Evolutionary conservation across 2,329 filamentous ascomycete species (phyloP), one percentile per base, ranked within the genome.

Genomic region (Aspergillus melleus): DNA sequence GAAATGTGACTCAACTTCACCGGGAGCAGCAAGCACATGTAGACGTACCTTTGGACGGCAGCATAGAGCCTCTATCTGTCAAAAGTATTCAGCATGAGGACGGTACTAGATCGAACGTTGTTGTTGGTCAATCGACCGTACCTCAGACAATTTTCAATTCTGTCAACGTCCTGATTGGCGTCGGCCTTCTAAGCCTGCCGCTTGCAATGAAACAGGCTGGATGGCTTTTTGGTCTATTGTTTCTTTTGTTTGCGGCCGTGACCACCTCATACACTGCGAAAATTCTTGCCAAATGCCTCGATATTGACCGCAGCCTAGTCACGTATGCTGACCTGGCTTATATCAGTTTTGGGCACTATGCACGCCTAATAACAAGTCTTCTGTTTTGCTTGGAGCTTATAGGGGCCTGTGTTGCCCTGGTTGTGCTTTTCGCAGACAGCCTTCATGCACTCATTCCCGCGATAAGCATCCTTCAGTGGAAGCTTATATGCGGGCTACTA

Each of bases 141-240:
- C 92, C 92, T 0, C 94, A 98, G 79, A 98, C 94, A 6, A 85
- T 97, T 63, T 96, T 98, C 82, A 99, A 99, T 77, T 96, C 92
- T 3, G 94, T 94, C 73, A 96, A 96, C 66, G 91, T 96, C 54
- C 80, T 97, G 60, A 94, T 97, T 62, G 93, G 93, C 16, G 89
- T 99, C 30, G 94, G 94, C 0, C 80, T 99, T 30, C 83, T 99
- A 54, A 96, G 91, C 75, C 80, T 99, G 56, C 95, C 94, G 6
- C 84, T 98, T 71, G 94, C 91, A 6, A 81, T 98, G 69, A 91
- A 88, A 69, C 92, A 96, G 74, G 88, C 91, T 12, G 94, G 92
- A 53, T 96, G 93, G 93, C 76, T 96, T 46, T 86, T 92, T 62
- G 95, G 95, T 55, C 83, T 96, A 70, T 63, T 83, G 47, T 89